Evolutionary conservation across 73 alveolate species (phyloP).

Genomic region (Halteria grandinella): DNA sequence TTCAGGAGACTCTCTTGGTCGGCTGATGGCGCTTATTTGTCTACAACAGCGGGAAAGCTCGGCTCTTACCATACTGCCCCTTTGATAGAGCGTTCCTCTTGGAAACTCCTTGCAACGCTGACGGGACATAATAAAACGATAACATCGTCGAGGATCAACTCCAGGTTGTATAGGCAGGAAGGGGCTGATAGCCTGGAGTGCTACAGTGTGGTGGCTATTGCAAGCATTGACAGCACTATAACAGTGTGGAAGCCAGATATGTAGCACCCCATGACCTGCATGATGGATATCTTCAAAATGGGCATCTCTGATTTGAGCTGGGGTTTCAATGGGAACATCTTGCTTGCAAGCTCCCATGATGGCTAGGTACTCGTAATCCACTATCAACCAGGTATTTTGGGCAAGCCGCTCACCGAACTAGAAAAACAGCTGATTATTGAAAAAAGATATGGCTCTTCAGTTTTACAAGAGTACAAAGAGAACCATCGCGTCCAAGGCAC

Average conservation of each 20-base stretch:
- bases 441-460: constrained; percentile 48
- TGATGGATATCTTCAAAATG: constrained; percentile 46
- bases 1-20: constrained; percentile 70
- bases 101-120: constrained; percentile 61
- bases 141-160: constrained; percentile 44
- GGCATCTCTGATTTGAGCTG: constrained; percentile 75
- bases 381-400: constrained; percentile 53
- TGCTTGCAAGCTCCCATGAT: constrained; percentile 68
- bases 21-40: constrained; percentile 58
- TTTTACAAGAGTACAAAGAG: constrained; percentile 51
- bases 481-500: too few relatives aligned
- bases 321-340: constrained; percentile 67
- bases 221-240: constrained; percentile 64
- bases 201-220: constrained; percentile 51
- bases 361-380: constrained; percentile 57
- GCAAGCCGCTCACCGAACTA: constrained; percentile 51
- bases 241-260: constrained; percentile 67
- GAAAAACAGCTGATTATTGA: constrained; percentile 54
- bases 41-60: constrained; percentile 54
- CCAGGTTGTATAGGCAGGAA: constrained; percentile 38
- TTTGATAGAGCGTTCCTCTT: constrained; percentile 44
- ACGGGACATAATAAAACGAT: constrained; percentile 60
- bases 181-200: constrained; percentile 31
- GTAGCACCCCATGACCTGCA: constrained; percentile 45
- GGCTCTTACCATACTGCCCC: constrained; percentile 50